Evolutionary conservation across 345 rosid species (phyloP), one percentile per base, ranked within the genome.

Genomic region (Mangifera indica): DNA sequence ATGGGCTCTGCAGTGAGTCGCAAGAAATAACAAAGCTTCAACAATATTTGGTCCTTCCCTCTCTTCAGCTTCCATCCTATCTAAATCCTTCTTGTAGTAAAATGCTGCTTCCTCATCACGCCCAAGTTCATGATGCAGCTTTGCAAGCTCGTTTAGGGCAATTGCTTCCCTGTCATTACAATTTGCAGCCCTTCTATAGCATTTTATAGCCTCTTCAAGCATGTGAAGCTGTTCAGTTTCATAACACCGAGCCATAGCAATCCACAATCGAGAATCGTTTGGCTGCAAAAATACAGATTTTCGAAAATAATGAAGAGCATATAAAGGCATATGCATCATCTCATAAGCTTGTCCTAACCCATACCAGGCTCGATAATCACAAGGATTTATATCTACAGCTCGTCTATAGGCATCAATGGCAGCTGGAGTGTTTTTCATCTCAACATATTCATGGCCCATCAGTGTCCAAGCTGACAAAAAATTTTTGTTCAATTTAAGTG

Each of bases 321-420:
- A 92, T 73, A 88, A 85, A 20, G 97, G 94, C 97, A 91, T 86
- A 74, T 89, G 81, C 89, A 88, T 91, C 98, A 95, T 91, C 83
- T 95, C 97, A 78, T 95, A 93, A 20, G 97, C 95, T 74, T 93
- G 98, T 71, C 97, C 98, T 67, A 93, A 81, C 24, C 98, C 98
- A 78, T 93, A 91, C 98, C 98, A 93, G 53, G 98, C 98, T 74
- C 98, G 84, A 73, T 90, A 92, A 72, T 95, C 99, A 74, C 88
- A 70, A 10, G 98, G 87, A 78, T 87, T 86, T 75, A 95, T 88
- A 74, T 92, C 99, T 72, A 95, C 98, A 74, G 98, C 99, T 63
- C 94, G 76, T 81, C 96, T 84, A 66, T 95, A 95, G 45, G 98
- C 99, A 85, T 94, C 99, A 69, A 95, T 77, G 6, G 99, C 99